Evolutionary conservation across 2,329 filamentous ascomycete species (phyloP).

Genomic region (Dothistroma septosporum): DNA sequence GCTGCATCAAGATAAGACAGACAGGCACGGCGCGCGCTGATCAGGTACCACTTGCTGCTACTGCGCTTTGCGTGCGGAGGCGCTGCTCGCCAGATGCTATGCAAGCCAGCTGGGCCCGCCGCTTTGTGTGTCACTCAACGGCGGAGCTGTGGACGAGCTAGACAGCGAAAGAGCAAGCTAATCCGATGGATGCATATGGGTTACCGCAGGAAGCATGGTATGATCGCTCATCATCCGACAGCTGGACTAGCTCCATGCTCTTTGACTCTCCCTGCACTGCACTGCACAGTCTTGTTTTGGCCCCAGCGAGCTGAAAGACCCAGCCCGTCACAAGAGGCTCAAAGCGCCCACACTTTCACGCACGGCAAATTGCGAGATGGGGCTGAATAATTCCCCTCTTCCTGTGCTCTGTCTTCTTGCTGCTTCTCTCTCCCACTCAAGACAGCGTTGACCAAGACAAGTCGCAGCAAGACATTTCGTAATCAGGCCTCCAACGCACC

Average conservation of each 20-base stretch:
- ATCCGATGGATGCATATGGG: slow-evolving; percentile 1
- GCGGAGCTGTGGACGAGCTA: slow-evolving; percentile 1
- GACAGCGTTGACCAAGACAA: background rate
- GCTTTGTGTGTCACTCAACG: background rate
- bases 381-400: slow-evolving; percentile 3
- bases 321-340: background rate
- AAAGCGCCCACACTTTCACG: background rate
- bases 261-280: background rate
- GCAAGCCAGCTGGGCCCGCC: slow-evolving; percentile 1
- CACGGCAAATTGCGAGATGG: background rate
- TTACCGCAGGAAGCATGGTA: slow-evolving; percentile 3
- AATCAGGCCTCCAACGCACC: background rate
- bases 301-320: slow-evolving; percentile 2
- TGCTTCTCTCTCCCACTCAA: slow-evolving; percentile 3
- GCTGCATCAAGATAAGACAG: background rate
- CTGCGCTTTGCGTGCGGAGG: slow-evolving; percentile 1
- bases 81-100: slow-evolving; percentile 3
- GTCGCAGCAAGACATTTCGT: slow-evolving; percentile 2
- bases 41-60: background rate
- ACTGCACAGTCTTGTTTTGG: background rate
- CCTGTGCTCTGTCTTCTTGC: background rate
- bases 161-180: slow-evolving; percentile 2
- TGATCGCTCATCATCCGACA: slow-evolving; percentile 3
- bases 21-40: background rate
- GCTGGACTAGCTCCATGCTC: slow-evolving; percentile 1